Percentiles rank a stretch among this genome's conserved stretches.
These are phyloP conservation scores for Colletotrichum musicola DNA, from an alignment of 2,329 filamentous ascomycete genomes.

Conservation along the genomic window DNA sequence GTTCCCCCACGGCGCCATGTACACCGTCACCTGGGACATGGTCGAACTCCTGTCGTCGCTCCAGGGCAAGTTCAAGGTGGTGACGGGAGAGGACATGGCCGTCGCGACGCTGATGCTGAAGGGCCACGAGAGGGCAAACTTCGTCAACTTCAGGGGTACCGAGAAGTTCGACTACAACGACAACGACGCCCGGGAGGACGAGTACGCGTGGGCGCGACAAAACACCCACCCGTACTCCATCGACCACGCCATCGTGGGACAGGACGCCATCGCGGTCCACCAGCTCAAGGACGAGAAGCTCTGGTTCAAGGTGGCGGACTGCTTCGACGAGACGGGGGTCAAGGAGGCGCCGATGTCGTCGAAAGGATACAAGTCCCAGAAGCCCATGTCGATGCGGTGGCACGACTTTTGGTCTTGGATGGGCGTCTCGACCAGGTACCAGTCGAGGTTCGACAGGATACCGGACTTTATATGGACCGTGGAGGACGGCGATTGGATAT, in stretches of 20 bases:
- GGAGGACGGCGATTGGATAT: slow-evolving; percentile 42
- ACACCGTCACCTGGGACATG: slow-evolving; percentile 51
- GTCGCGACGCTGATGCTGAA: slow-evolving; percentile 46
- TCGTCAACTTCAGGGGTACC: slow-evolving; percentile 46
- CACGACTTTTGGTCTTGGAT: slow-evolving; percentile 43
- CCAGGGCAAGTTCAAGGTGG: slow-evolving; percentile 43
- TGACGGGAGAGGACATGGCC: slow-evolving; percentile 49
- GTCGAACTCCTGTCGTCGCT: slow-evolving; percentile 45
- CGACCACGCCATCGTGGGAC: slow-evolving; percentile 43
- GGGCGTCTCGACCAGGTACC: slow-evolving; percentile 40
- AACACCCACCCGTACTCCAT: slow-evolving; percentile 43
- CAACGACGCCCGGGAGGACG: slow-evolving; percentile 44
- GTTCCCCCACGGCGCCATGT: slow-evolving; percentile 50
- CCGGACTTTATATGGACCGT: slow-evolving; percentile 41
- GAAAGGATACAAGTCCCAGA: slow-evolving; percentile 21
- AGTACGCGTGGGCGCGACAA: slow-evolving; percentile 46
- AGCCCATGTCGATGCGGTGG: slow-evolving; percentile 39
- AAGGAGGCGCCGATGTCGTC: slow-evolving; percentile 35
- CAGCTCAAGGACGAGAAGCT: slow-evolving; percentile 44
- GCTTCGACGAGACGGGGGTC: slow-evolving; percentile 46
- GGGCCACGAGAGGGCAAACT: slow-evolving; percentile 42
- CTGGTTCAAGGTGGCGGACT: slow-evolving; percentile 47
- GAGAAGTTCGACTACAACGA: slow-evolving; percentile 50
- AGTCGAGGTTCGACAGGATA: slow-evolving; percentile 42
- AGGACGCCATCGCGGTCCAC: slow-evolving; percentile 45